Evolutionary conservation across 352 stramenopile species (phyloP).

Genomic region (Blastocystis sp.): DNA sequence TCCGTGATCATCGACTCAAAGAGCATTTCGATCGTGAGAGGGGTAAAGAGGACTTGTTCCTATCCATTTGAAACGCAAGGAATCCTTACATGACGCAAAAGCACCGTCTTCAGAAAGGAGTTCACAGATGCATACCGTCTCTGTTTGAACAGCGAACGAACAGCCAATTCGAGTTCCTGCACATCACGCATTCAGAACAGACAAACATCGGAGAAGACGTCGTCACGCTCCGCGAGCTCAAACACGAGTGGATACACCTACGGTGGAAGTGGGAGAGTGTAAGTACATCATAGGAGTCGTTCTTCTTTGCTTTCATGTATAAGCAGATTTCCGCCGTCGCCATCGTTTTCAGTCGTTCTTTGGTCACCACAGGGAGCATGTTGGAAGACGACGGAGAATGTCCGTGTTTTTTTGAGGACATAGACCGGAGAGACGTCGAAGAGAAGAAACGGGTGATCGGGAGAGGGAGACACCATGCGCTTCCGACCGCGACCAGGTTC

Average conservation of each 20-base stretch:
- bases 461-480: too few relatives aligned
- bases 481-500: too few relatives aligned
- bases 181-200: neutral
- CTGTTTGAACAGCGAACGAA: conserved; percentile 17
- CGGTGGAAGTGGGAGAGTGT: neutral
- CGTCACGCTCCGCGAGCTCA: neutral
- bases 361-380: conserved; percentile 6
- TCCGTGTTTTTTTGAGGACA: too few relatives aligned
- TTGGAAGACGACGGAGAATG: too few relatives aligned
- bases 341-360: neutral
- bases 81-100: neutral
- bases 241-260: conserved; percentile 46
- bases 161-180: conserved; percentile 19
- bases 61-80: neutral
- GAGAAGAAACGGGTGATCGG: too few relatives aligned
- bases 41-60: neutral
- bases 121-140: conserved; percentile 13
- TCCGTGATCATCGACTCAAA: conserved; percentile 25
- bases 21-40: conserved; percentile 4
- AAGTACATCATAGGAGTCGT: neutral
- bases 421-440: too few relatives aligned
- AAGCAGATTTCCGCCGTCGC: conserved; percentile 22
- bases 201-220: conserved; percentile 1
- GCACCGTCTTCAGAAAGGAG: neutral
- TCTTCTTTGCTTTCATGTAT: conserved; percentile 31